Conservation (phyloP, 768 basidiomycete species). For the Russula dissimulans region DNA sequence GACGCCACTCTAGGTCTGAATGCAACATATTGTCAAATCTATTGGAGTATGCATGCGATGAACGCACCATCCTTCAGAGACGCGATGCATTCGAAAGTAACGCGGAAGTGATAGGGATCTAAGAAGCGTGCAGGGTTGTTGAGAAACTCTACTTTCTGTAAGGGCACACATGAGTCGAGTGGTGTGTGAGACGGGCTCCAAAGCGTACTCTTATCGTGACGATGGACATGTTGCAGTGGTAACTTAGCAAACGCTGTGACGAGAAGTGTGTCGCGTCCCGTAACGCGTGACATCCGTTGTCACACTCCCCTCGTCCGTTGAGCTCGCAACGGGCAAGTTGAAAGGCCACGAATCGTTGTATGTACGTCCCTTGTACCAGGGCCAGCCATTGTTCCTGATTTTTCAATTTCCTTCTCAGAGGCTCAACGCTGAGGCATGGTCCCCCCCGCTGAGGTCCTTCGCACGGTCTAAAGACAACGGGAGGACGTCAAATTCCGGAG, state of each 20-base stretch:
- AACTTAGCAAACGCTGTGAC: not conserved
- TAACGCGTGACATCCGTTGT: slow-evolving; percentile 1
- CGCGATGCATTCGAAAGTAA: slow-evolving; percentile 96
- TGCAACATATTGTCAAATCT: no score
- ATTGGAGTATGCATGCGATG: not conserved
- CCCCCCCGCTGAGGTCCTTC: not conserved
- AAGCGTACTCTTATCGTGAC: slow-evolving; percentile 20
- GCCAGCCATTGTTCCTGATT: not conserved
- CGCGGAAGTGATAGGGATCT: slow-evolving; percentile 85
- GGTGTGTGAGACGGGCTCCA: not conserved
- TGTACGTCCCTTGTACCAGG: not conserved
- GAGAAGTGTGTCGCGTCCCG: slow-evolving; percentile 2
- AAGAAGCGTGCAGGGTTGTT: slow-evolving; percentile 91
- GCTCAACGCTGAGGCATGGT: not conserved
- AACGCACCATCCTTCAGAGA: slow-evolving; percentile 74
- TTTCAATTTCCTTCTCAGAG: not conserved
- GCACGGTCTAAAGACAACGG: slow-evolving; percentile 2
- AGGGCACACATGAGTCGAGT: not conserved
- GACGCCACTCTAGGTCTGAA: slow-evolving; percentile 93
- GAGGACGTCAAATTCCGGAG: not conserved
- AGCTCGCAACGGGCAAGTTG: not conserved
- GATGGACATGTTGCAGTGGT: slow-evolving; percentile 14
- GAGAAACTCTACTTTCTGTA: slow-evolving; percentile 77
- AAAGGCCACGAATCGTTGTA: not conserved
- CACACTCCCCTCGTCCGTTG: not conserved